Base-by-base conservation (phyloP, 2,329 filamentous ascomycete species). In the Polychaeton citri region DNA sequence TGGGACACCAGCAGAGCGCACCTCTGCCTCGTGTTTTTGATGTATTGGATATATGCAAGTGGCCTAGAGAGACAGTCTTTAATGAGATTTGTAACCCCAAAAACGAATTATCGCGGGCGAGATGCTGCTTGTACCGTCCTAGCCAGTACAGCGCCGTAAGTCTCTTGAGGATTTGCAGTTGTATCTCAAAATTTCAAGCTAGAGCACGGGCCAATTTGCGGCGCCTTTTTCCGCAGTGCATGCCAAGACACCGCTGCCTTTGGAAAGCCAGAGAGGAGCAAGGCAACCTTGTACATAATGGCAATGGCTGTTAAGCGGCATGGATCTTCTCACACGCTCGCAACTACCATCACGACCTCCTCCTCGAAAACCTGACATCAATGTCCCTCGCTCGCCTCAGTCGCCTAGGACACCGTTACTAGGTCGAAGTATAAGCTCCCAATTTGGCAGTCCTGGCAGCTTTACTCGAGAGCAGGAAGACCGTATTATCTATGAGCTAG, bases 401-500 rank as follows among this genome's bases (percentile, higher is more conserved):
- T 74, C 21, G 62, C 74, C 33, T 58, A 66, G 20, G 73, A 76
- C 52, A 67, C 74, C 45, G 72, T 72, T 32, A 65, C 75, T 45
- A 71, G 75, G 40, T 60, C 75, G 50, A 57, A 81, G 46, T 67
- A 77, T 50, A 64, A 79, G 50, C 45, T 68, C 68, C 15, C 64
- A 68, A 35, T 73, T 69, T 44, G 71, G 70, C 19, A 77, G 74
- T 4, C 71, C 74, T 2, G 64, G 69, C 32, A 64, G 64, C 20
- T 65, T 64, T 17, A 74, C 71, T 43, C 72, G 75, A 15, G 69
- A 75, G 38, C 86, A 94, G 49, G 90, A 98, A 51, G 90, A 95
- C 46, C 68, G 79, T 5, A 61, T 94, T 4, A 71, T 98, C 30
- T 66, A 95, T 35, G 86, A 96, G 55, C 57, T 96, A 21, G 87